Conservation (phyloP, 2,329 filamentous ascomycete genomes). For the Colletotrichum destructivum region DNA sequence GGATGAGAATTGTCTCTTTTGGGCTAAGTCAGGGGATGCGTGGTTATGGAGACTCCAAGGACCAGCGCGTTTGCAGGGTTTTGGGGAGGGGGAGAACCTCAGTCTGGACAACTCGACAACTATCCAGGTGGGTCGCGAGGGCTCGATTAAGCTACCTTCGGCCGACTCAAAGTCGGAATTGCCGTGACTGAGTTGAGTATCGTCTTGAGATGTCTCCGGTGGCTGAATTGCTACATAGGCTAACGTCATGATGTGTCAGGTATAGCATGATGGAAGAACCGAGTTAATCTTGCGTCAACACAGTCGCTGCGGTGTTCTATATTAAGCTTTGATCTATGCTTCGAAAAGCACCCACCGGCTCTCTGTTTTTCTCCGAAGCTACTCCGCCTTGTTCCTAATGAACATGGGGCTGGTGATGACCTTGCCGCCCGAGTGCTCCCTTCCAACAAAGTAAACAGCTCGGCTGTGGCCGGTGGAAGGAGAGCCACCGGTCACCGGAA, state of each 20-base stretch:
- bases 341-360: background rate
- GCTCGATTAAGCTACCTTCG: background rate
- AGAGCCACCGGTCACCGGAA: conserved; percentile 16
- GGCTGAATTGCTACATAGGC: too few species aligned
- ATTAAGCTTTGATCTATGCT: background rate
- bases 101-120: background rate
- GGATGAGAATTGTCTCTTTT: background rate
- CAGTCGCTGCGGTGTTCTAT: background rate
- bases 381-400: background rate
- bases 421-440: conserved; percentile 30
- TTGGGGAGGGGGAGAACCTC: background rate
- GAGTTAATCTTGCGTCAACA: background rate
- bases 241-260: background rate
- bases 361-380: background rate
- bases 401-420: conserved; percentile 37
- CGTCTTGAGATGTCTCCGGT: background rate
- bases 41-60: background rate
- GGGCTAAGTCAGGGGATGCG: background rate
- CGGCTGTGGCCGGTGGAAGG: background rate
- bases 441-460: conserved; percentile 32
- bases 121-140: background rate
- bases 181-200: background rate
- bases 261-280: background rate
- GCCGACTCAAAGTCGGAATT: background rate
- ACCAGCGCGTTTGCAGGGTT: background rate